Conservation (phyloP, 1,139 yeast genomes). For the Saccharomyces pastorianus region DNA sequence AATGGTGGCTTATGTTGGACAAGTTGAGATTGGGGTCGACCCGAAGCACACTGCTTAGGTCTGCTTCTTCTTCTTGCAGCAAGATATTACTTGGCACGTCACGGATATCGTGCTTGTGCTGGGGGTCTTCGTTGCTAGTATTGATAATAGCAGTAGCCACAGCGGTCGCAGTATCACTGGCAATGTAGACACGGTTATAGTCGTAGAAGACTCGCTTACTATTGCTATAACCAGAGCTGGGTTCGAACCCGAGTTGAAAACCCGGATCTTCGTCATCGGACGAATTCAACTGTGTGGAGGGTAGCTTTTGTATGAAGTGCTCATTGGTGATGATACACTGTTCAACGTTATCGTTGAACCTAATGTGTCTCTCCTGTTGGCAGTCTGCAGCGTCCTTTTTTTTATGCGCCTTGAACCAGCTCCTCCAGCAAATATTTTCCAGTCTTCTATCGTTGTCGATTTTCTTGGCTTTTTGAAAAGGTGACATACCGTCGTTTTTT, state of each 20-base stretch:
- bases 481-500: not conserved
- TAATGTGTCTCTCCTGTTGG: not conserved
- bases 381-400: not conserved
- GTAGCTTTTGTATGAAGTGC: not conserved
- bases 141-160: not conserved
- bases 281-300: not conserved
- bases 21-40: not conserved
- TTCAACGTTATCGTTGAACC: not conserved
- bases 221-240: not conserved
- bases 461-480: not conserved
- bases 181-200: not conserved
- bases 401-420: constrained; percentile 3
- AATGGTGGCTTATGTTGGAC: not conserved
- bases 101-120: not conserved
- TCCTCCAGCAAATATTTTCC: constrained; percentile 12
- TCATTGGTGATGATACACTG: not conserved
- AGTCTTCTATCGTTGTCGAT: constrained; percentile 3
- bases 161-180: not conserved
- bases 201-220: not conserved
- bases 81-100: not conserved
- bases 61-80: not conserved
- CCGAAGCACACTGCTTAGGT: not conserved
- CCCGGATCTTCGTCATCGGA: not conserved
- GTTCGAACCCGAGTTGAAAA: not conserved
- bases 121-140: not conserved